phyloP scores from a whole-genome alignment of 1,139 yeast species.

The Eremothecium gossypii region DNA sequence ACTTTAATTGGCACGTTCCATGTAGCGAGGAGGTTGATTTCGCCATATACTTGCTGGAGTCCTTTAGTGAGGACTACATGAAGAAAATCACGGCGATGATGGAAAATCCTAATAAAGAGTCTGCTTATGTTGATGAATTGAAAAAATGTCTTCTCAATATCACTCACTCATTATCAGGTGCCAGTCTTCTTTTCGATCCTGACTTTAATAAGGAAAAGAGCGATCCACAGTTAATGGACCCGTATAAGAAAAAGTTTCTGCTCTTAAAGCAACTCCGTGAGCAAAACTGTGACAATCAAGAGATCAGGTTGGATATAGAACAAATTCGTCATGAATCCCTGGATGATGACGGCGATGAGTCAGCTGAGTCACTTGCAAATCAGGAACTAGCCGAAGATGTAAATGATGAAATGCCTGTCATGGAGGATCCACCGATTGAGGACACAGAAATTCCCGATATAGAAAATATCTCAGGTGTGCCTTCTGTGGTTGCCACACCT shows the following conservation, averaged over 20 bases:
- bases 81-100: constrained; percentile 36
- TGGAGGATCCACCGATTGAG: constrained; percentile 21
- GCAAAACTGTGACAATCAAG: constrained; percentile 27
- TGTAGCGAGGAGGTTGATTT: constrained; percentile 44
- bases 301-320: constrained; percentile 32
- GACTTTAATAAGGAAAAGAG: constrained; percentile 27
- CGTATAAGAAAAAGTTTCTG: constrained; percentile 28
- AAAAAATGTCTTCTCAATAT: constrained; percentile 48
- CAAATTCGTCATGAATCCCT: constrained; percentile 17
- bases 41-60: constrained; percentile 53
- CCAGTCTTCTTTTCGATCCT: constrained; percentile 71
- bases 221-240: constrained; percentile 10
- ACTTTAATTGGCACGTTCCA: constrained; percentile 74
- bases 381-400: constrained; percentile 29
- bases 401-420: constrained; percentile 33
- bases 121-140: constrained; percentile 38
- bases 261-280: constrained; percentile 30
- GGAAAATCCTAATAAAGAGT: constrained; percentile 19
- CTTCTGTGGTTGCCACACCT: constrained; percentile 29
- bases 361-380: constrained; percentile 12
- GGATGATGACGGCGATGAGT: constrained; percentile 10
- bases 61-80: constrained; percentile 39
- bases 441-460: constrained; percentile 27
- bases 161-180: constrained; percentile 61
- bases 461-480: constrained; percentile 24